These are phyloP conservation scores for Phytophthora pinifolia DNA, from an alignment of 352 stramenopile species.

Conservation along the genomic window DNA sequence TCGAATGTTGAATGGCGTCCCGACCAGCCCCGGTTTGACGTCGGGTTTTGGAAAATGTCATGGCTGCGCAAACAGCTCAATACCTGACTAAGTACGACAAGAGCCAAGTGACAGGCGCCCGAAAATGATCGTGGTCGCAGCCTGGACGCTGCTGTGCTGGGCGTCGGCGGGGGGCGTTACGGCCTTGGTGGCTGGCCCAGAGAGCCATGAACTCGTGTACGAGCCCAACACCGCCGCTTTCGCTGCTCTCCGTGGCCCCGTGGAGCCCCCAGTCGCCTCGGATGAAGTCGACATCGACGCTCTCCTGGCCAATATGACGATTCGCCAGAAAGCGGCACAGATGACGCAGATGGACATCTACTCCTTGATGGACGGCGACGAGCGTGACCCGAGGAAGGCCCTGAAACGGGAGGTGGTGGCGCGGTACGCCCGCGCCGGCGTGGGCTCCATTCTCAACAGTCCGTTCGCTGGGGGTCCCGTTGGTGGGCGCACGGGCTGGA, in stretches of 20 bases:
- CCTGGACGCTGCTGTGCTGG: conserved; percentile 22
- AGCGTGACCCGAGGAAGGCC: conserved; percentile 43
- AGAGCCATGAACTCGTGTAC: conserved; percentile 26
- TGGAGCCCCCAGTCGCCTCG: not conserved
- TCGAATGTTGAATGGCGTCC: conserved; percentile 27
- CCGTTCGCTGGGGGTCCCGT: conserved; percentile 52
- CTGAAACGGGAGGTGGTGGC: conserved; percentile 52
- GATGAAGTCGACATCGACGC: conserved; percentile 16
- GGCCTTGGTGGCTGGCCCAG: not conserved
- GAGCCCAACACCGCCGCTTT: conserved; percentile 19
- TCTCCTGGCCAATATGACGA: conserved; percentile 42
- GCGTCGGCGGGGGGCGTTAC: conserved; percentile 1
- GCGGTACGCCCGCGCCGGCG: conserved; percentile 66
- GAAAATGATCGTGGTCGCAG: conserved; percentile 37
- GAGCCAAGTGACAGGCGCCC: conserved; percentile 9
- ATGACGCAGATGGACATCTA: conserved; percentile 93
- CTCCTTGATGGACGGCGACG: conserved; percentile 67
- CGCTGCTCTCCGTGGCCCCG: not conserved
- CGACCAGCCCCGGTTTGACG: not conserved
- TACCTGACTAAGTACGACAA: conserved; percentile 16
- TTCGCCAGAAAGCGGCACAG: conserved; percentile 76
- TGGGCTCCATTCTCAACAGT: conserved; percentile 89
- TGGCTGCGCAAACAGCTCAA: conserved; percentile 21
- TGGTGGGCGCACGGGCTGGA: conserved; percentile 62
- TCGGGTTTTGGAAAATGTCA: not conserved